These are phyloP conservation scores for Peribolospora kevripleyi DNA, from an alignment of 768 basidiomycete species.

Conservation along the genomic window DNA sequence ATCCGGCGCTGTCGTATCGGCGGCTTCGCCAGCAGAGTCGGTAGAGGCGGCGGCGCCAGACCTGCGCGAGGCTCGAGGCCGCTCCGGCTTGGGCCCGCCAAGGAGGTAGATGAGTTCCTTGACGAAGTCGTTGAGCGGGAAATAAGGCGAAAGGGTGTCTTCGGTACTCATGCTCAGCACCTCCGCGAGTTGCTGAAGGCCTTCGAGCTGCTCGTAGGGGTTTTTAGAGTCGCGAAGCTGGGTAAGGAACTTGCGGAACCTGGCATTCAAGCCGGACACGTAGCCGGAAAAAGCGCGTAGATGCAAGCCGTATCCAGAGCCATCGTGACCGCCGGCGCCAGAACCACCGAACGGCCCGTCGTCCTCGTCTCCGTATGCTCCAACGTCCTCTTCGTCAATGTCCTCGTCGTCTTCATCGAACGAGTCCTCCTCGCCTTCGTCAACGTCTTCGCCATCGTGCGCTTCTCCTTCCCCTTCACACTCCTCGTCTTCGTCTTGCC, in stretches of 20 bases:
- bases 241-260: conserved; percentile 70
- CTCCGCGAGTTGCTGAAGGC: conserved; percentile 84
- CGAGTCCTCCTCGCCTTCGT: neutral
- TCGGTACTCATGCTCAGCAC: conserved; percentile 87
- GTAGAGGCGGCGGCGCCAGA: too few relatives aligned
- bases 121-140: conserved; percentile 76
- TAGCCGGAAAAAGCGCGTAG: conserved; percentile 17
- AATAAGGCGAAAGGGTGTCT: conserved; percentile 87
- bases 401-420: conserved; percentile 9
- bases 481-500: neutral
- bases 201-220: conserved; percentile 60
- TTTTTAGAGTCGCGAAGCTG: conserved; percentile 68
- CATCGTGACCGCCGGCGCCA: conserved; percentile 1
- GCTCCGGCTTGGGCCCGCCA: conserved; percentile 21
- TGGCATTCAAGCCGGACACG: conserved; percentile 65
- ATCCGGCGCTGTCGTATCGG: conserved; percentile 17
- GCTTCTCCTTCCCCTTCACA: neutral
- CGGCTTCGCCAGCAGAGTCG: neutral
- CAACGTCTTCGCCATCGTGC: conserved; percentile 4
- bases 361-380: conserved; percentile 1
- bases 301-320: conserved; percentile 2
- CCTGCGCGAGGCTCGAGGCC: too few relatives aligned
- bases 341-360: conserved; percentile 2
- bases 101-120: conserved; percentile 77
- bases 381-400: conserved; percentile 7